Evolutionary conservation across 192 early-diverging fungal genomes (phyloP), one percentile per base, ranked within the genome.

Genomic region (Linnemannia zychae): DNA sequence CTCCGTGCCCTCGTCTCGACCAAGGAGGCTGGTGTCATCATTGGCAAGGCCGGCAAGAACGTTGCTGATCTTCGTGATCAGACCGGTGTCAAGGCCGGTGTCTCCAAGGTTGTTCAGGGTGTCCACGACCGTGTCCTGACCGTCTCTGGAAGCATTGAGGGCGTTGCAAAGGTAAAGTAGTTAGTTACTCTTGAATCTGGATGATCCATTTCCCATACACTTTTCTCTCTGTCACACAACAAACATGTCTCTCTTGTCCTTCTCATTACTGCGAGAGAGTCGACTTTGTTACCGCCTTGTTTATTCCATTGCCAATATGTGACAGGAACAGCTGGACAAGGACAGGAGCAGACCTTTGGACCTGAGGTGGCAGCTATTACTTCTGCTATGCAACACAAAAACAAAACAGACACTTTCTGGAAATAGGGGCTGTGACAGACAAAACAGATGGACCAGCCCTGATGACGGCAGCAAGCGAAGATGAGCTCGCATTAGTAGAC

Each of bases 1-100:
- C 92, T 99, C 87, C 94, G 97, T 75, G 95, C 96, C n/a, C 89
- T 99, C 16, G 95, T 99, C 48, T 93, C 96, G 34, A 95, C 96
- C 81, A 97, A 97, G 84, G 98, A 99, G 88, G 95, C 95, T 31
- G 95, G 95, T 71, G 91, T 96, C 49, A 92, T 96, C 78, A 93
- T 93, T 75, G 92, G 92, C 44, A 91, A 91, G 78, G 90, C 84
- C 18, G 84, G 84, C 72, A 86, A 76, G 75, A 76, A 76, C 75
- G 95, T 99, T 11, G 94, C 95, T 65, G 95, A 97, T 66, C 91
- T 99, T 75, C 92, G 98, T 67, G 93, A 95, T 38, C 87, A 80
- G 38, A 94, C 94, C 77, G 95, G 95, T 75, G 96, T 97, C 75
- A 95, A 94, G 77, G 96, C 98, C 22, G 96, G 95, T 71, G 97